Conservation (phyloP, 176 grass and related monocot genomes). For the Raddia distichophylla region DNA sequence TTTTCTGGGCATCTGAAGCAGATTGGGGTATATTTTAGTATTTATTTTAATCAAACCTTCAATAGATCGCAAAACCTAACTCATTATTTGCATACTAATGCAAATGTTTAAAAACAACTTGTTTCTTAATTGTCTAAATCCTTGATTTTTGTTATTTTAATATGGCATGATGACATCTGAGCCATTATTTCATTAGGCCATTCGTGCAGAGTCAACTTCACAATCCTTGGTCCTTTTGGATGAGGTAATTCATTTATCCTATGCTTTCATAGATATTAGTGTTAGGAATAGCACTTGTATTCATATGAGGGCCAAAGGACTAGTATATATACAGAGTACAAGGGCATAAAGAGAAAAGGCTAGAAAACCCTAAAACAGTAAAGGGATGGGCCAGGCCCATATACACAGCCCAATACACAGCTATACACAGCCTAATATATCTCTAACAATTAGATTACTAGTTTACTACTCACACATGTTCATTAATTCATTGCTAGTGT, state of each 20-base stretch:
- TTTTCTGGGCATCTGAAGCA: slow-evolving; percentile 85
- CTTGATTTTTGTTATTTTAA: slow-evolving; percentile 24
- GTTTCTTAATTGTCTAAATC: slow-evolving; percentile 26
- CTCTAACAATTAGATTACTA: not conserved
- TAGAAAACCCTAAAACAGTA: no score
- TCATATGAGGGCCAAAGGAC: no score
- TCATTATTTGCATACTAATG: slow-evolving; percentile 11
- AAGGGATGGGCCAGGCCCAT: no score
- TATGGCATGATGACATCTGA: slow-evolving; percentile 32
- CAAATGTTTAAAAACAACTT: not conserved
- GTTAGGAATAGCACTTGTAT: no score
- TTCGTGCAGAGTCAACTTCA: slow-evolving; percentile 57
- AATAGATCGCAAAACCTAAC: slow-evolving; percentile 24
- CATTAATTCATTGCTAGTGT: slow-evolving; percentile 20
- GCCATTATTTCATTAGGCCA: slow-evolving; percentile 49
- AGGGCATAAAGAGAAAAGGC: no score
- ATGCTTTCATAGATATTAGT: slow-evolving; percentile 25
- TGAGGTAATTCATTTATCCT: slow-evolving; percentile 55
- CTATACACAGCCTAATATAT: no score
- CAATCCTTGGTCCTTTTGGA: slow-evolving; percentile 79
- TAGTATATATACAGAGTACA: no score
- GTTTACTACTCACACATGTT: slow-evolving; percentile 10
- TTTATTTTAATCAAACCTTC: slow-evolving; percentile 15
- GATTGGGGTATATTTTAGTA: slow-evolving; percentile 63
- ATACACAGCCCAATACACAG: no score